These are phyloP conservation scores for Hansenula lynferdii DNA, from an alignment of 1,139 yeast species.

Conservation along the genomic window DNA sequence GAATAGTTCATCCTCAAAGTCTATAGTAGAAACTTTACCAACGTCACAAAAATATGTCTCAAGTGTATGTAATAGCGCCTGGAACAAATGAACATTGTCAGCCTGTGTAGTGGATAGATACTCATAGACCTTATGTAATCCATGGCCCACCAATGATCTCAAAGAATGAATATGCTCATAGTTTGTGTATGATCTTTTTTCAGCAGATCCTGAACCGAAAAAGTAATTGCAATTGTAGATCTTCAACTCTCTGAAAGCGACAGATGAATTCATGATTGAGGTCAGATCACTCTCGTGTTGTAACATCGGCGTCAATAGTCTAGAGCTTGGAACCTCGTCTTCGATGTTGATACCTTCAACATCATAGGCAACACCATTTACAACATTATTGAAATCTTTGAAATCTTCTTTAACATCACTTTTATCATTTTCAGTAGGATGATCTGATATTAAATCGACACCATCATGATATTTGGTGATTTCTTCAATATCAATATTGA, in stretches of 20 bases:
- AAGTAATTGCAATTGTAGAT: slow-evolving; percentile 55
- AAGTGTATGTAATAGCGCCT: slow-evolving; percentile 59
- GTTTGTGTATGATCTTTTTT: slow-evolving; percentile 45
- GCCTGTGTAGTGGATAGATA: slow-evolving; percentile 47
- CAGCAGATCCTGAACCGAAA: slow-evolving; percentile 34
- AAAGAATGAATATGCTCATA: slow-evolving; percentile 60
- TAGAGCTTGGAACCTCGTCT: slow-evolving; percentile 21
- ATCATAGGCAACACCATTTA: slow-evolving; percentile 13
- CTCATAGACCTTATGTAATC: slow-evolving; percentile 55
- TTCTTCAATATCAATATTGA: slow-evolving; percentile 31
- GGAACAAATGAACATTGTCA: slow-evolving; percentile 67
- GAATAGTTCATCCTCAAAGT: slow-evolving; percentile 42
- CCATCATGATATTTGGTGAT: slow-evolving; percentile 16
- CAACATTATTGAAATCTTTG: neutral
- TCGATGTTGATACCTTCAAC: slow-evolving; percentile 18
- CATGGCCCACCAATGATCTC: slow-evolving; percentile 59
- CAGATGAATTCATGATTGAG: slow-evolving; percentile 22
- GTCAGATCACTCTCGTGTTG: slow-evolving; percentile 23
- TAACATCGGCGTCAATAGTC: slow-evolving; percentile 22
- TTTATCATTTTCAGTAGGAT: slow-evolving; percentile 22
- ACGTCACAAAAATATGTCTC: slow-evolving; percentile 84
- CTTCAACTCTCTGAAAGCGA: slow-evolving; percentile 56
- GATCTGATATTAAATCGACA: slow-evolving; percentile 35
- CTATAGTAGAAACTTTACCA: slow-evolving; percentile 68
- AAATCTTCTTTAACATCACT: slow-evolving; percentile 23